Percentiles rank a stretch among this genome's conserved stretches.
Evolutionary conservation across 768 basidiomycete genomes (phyloP).

Genomic region (Suillus alpinus): DNA sequence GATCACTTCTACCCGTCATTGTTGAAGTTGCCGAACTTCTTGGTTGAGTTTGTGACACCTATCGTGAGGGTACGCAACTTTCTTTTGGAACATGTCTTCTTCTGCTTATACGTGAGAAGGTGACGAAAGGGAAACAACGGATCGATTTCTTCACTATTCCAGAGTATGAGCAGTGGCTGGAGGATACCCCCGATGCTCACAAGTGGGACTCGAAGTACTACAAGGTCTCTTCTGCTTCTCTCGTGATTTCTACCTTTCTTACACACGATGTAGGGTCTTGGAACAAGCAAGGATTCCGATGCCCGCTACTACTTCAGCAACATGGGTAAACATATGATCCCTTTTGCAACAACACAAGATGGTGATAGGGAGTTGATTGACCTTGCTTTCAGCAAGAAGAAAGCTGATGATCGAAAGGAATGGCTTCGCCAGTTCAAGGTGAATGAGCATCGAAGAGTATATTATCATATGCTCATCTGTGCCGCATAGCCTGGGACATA

Average conservation of each 20-base stretch:
- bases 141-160: slow-evolving; percentile 96
- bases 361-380: slow-evolving; percentile 91
- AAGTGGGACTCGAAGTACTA: slow-evolving; percentile 96
- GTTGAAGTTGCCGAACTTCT: slow-evolving; percentile 83
- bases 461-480: not conserved
- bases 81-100: not conserved
- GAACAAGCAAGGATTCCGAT: slow-evolving; percentile 87
- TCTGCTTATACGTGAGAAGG: slow-evolving; percentile 36
- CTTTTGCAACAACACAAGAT: slow-evolving; percentile 76
- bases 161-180: slow-evolving; percentile 92
- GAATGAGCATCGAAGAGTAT: slow-evolving; percentile 9
- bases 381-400: slow-evolving; percentile 99
- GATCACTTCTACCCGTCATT: slow-evolving; percentile 97
- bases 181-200: slow-evolving; percentile 67
- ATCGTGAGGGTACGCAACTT: slow-evolving; percentile 77
- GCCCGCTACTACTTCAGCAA: slow-evolving; percentile 91
- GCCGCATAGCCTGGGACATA: slow-evolving; percentile 80
- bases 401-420: slow-evolving; percentile 96
- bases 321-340: slow-evolving; percentile 93
- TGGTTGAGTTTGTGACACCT: slow-evolving; percentile 98
- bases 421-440: slow-evolving; percentile 95
- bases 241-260: slow-evolving; percentile 2
- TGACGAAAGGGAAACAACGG: slow-evolving; percentile 73
- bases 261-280: slow-evolving; percentile 72
- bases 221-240: slow-evolving; percentile 62